Evolutionary conservation across 768 basidiomycete species (phyloP), one percentile per base, ranked within the genome.

Genomic region (Serendipita vermifera): DNA sequence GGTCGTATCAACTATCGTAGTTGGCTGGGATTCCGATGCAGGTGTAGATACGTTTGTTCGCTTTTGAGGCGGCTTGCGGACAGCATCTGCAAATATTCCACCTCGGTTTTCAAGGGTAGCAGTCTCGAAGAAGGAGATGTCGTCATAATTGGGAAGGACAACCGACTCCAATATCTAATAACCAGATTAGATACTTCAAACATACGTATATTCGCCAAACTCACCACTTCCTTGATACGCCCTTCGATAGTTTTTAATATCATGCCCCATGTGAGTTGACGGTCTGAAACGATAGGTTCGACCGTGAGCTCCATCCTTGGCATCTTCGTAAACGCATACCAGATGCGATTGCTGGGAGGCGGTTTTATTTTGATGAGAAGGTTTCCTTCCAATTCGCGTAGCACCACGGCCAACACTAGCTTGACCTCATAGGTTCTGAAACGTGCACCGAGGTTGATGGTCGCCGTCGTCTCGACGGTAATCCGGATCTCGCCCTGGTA

Each of bases 81-180:
- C 63, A 0, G 91, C 84, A 60, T 91, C 87, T 5, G 79, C 74
- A 78, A 85, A 98, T 60, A 99, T 86, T 5, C 93, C 94, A 40
- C 93, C 94, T 33, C 94, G 82, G 57, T 77, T 82, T 53, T 65
- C 62, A 62, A 77, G 83, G 2, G 65, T 62, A 2, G 64, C 64
- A 33, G 85, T 93, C 67, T 96, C 86, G 66, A 94, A 98, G 76
- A 92, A 97, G 11, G 92, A 76, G 58, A 98, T 86, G 64, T 99
- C 96, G 67, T 99, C 96, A 91, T 97, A 96, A 69, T 96, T 89
- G 3, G 96, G 96, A 66, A 93, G 71, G 17, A 99, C 96, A 17
- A 98, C 79, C 0, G 92, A 92, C 62, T 99, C 94, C 62, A 81
- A 77, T 57, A 98, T 87, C 93, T 98, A 63, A n/a, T 15, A 55